Percentiles rank a stretch among this genome's conserved stretches.
These are phyloP conservation scores for Blastobotrys chiropterorum DNA, from an alignment of 805 yeast species.

Conservation along the genomic window DNA sequence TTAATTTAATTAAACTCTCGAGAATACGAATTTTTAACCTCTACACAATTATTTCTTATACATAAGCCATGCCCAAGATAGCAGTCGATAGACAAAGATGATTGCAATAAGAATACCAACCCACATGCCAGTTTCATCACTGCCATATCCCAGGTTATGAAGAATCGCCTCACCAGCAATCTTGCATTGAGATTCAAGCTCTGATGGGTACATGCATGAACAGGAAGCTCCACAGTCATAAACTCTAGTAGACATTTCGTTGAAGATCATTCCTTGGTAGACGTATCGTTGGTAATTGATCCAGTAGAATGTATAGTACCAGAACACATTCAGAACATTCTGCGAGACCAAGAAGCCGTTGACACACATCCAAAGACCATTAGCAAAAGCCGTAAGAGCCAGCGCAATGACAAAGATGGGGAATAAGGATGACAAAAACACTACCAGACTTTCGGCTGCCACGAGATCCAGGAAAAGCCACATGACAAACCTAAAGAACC, in stretches of 20 bases:
- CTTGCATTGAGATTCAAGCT: slow-evolving; percentile 28
- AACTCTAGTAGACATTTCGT: slow-evolving; percentile 30
- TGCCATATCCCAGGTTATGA: slow-evolving; percentile 29
- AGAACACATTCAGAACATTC: slow-evolving; percentile 33
- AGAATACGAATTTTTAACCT: too few relatives aligned
- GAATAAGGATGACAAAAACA: slow-evolving; percentile 31
- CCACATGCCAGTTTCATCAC: slow-evolving; percentile 31
- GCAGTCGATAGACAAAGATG: slow-evolving; percentile 29
- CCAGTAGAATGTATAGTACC: slow-evolving; percentile 40
- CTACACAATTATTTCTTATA: background rate
- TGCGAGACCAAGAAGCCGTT: slow-evolving; percentile 37
- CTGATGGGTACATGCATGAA: slow-evolving; percentile 33
- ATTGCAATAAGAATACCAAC: slow-evolving; percentile 32
- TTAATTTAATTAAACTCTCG: too few relatives aligned
- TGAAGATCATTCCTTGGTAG: slow-evolving; percentile 41
- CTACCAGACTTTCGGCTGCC: slow-evolving; percentile 39
- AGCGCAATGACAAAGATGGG: slow-evolving; percentile 36
- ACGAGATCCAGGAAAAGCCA: slow-evolving; percentile 37
- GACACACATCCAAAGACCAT: slow-evolving; percentile 41
- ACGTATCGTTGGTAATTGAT: slow-evolving; percentile 38
- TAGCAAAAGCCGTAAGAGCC: slow-evolving; percentile 37
- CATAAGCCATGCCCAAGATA: slow-evolving; percentile 23
- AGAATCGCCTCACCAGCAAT: slow-evolving; percentile 34
- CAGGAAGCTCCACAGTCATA: slow-evolving; percentile 32
- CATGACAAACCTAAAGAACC: slow-evolving; percentile 33